Base-by-base conservation (phyloP, 2,329 filamentous ascomycete species). In the Fusarium nygamai region DNA sequence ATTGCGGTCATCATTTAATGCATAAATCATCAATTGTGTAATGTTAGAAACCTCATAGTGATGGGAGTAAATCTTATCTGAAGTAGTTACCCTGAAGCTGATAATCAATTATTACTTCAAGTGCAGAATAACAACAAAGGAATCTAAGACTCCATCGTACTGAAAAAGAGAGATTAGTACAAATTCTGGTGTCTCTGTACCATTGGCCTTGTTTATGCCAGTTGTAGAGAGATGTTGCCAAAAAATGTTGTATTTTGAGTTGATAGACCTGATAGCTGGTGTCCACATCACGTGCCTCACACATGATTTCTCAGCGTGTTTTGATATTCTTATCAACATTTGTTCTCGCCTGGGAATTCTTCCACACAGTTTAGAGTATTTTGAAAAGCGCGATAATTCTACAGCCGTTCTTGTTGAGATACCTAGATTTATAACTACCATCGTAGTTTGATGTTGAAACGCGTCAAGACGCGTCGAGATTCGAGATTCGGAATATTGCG, bases 341-440 rank as follows among this genome's bases (percentile, higher is more conserved):
- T 5, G 24, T 12, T 29, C 34, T 34, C 6, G 6, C 16, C 33
- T 22, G 6, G 6, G 5, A 20, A 29, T 11, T 20, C 8, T 6
- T 5, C 13, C 1, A 12, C 3, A 31, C 8, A n/a, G 6, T 5
- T 17, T 4, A 8, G 20, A n/a, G 1, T 16, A 12, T 12, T 17
- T 12, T 31, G 8, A 11, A 5, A 50, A n/a, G 14, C 14, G 14
- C 10, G 19, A 27, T 27, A 9, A 27, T 5, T 27, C 14, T 38
- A 3, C 10, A 16, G n/a, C n/a, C 16, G 14, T 19, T 24, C 4
- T 46, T 20, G 1, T 29, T 4, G 3, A 29, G 22, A 48, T 8
- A 6, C 9, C 4, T 3, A 7, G 20, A 17, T 17, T 31, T 17
- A 19, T 6, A 8, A 13, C 6, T 20, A 5, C 9, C 4, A 7